Conservation (phyloP, 495 filamentous ascomycete species). For the Cryomyces minteri region DNA sequence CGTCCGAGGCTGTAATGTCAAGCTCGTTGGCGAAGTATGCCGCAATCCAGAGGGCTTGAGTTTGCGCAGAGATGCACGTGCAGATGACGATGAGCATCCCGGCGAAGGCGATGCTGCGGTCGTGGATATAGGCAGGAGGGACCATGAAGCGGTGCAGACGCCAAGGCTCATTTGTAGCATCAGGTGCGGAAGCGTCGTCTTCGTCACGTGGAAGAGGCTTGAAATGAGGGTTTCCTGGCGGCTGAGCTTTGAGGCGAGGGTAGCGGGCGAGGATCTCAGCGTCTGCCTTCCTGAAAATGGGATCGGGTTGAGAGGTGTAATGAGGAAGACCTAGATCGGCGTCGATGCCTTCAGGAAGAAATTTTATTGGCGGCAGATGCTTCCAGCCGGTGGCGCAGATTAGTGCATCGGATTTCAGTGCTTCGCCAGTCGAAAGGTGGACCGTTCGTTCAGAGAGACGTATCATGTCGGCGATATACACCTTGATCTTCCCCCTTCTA, state of each 20-base stretch:
- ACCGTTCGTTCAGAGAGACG: conserved; percentile 30
- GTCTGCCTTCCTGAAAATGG: conserved; percentile 29
- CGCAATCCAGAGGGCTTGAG: conserved; percentile 13
- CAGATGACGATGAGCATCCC: conserved; percentile 4
- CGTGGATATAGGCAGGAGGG: conserved; percentile 8
- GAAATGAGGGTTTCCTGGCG: conserved; percentile 17
- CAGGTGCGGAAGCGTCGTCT: neutral
- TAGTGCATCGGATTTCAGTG: conserved; percentile 40
- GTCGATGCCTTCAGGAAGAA: conserved; percentile 28
- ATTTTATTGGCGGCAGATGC: conserved; percentile 39
- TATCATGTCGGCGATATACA: conserved; percentile 44
- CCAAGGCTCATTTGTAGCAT: conserved; percentile 4
- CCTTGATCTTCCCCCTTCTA: conserved; percentile 31
- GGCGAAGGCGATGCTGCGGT: conserved; percentile 11
- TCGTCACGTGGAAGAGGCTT: conserved; percentile 11
- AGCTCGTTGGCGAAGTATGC: conserved; percentile 29
- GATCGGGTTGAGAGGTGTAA: neutral
- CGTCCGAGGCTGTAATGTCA: conserved; percentile 1
- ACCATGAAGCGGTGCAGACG: conserved; percentile 16
- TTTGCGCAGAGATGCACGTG: conserved; percentile 9
- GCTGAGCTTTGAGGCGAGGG: conserved; percentile 36
- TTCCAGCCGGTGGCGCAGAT: conserved; percentile 30
- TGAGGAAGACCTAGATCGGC: conserved; percentile 9
- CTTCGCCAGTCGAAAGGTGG: conserved; percentile 35
- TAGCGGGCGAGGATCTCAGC: conserved; percentile 45